Conservation (phyloP, 352 stramenopile species). For the Detonula confervacea region DNA sequence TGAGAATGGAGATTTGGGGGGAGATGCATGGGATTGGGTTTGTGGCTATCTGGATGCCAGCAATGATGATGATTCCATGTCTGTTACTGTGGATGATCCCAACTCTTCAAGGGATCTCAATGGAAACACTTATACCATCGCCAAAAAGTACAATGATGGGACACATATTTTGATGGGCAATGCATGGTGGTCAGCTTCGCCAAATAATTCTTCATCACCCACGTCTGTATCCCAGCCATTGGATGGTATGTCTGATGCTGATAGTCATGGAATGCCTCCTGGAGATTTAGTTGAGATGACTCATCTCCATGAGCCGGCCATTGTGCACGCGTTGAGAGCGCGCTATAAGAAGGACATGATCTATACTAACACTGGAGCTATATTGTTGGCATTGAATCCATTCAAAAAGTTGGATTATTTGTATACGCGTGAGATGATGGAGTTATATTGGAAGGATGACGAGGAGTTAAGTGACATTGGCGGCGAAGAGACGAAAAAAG, state of each 20-base stretch:
- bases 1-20: not conserved
- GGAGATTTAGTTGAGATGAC: conserved; percentile 91
- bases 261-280: conserved; percentile 26
- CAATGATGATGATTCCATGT: conserved; percentile 21
- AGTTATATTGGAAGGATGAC: conserved; percentile 43
- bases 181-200: conserved; percentile 41
- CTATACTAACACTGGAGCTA: conserved; percentile 96
- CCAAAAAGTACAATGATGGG: conserved; percentile 41
- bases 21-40: conserved; percentile 43
- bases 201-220: conserved; percentile 8
- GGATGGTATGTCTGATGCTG: not conserved
- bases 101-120: conserved; percentile 14
- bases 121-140: conserved; percentile 30
- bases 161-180: conserved; percentile 53
- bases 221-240: conserved; percentile 25
- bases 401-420: conserved; percentile 86
- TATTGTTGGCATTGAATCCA: conserved; percentile 96
- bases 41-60: conserved; percentile 24
- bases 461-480: no score
- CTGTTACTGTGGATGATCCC: conserved; percentile 37
- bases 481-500: not conserved
- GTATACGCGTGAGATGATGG: conserved; percentile 68
- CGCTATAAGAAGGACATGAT: conserved; percentile 89
- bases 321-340: conserved; percentile 93
- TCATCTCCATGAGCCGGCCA: conserved; percentile 93